Base-by-base conservation (phyloP, 495 filamentous ascomycete genomes). In the Aspergillus homomorphus region DNA sequence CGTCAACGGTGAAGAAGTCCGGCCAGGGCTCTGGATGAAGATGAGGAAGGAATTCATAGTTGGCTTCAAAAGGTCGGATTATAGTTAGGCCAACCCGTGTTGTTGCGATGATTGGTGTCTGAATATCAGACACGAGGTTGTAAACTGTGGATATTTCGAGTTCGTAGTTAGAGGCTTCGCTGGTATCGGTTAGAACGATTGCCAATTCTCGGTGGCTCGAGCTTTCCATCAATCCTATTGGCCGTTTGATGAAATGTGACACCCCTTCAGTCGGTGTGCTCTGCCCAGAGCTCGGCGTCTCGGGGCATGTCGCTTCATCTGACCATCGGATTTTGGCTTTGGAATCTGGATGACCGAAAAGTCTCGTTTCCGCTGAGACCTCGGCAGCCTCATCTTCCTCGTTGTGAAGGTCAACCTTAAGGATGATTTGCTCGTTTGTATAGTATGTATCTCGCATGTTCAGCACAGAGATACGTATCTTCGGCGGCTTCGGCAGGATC, bases 401-500 rank as follows among this genome's bases (percentile, higher is more conserved):
- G 56, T 99, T 99, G 21, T 82, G 63, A 18, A 96, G 74, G 24
- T 87, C 80, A 41, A 98, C 77, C 16, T 78, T 74, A 45, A 98
- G 70, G 9, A 65, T 64, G 43, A 96, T 79, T 1, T 73, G 66
- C 72, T 99, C 94, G 65, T 93, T 87, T 2, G 87, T 87, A 65
- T 96, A 98, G 70, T 94, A 95, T 30, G 88, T 84, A 21, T 83
- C 77, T 55, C 77, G 76, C 46, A 87, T 71, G 46, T 83, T 79
- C 2, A 80, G 74, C 20, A 89, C 70, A 23, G 75, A 79, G 33
- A 98, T 81, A 58, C 89, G 84, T 72, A 99, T 86, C 68, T 97
- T 98, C 0, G 94, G 94, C 43, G 94, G 94, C 66, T 94, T 89
- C 4, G 93, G 94, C 56, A 91, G 77, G 33, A 98, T 85, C 48